Evolutionary conservation across 2,329 filamentous ascomycete species (phyloP), one percentile per base, ranked within the genome.

Genomic region (Monosporascus sp.): DNA sequence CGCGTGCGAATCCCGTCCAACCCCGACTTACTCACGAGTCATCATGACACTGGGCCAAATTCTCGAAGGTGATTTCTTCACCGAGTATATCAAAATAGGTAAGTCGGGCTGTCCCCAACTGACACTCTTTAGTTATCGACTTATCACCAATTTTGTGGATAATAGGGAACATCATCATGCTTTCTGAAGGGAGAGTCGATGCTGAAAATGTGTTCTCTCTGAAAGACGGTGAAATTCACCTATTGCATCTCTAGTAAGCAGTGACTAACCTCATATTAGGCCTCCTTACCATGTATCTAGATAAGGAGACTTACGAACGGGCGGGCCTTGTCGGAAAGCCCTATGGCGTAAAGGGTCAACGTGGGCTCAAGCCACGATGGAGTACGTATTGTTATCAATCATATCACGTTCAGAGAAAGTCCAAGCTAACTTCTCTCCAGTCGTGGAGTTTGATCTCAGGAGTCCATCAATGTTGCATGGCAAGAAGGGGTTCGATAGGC

Each of bases 41-140:
- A 81, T 83, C 59, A 85, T 96, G 80, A 82, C 83, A 3, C 76
- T 96, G 9, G 79, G 78, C 8, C 84, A 90, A 54, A 66, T 97
- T 5, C 67, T 97, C 1, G 78, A 87, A 36, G 82, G 83, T 1
- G 81, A 85, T 0, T 96, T 97, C 62, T 91, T 96, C 63, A 86
- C 82, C n/a, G 77, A 84, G 44, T 92, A 95, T 65, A 85, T 97
- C 60, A 96, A 96, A 69, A 80, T 79, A 54, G 88, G 89, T 89
- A 72, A 22, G 66, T 51, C 11, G 3, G 6, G 7, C 5, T 15
- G 15, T 22, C 9, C 4, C 31, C 11, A 11, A 34, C 31, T 22
- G 14, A 2, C 15, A 18, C 0, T 1, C 6, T 6, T 3, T 9
- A 44, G 1, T 5, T 47, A 39, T 22, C 34, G 1, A 3, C 7